Conservation (phyloP, 2,329 filamentous ascomycete genomes). For the Diaporthe capsici region DNA sequence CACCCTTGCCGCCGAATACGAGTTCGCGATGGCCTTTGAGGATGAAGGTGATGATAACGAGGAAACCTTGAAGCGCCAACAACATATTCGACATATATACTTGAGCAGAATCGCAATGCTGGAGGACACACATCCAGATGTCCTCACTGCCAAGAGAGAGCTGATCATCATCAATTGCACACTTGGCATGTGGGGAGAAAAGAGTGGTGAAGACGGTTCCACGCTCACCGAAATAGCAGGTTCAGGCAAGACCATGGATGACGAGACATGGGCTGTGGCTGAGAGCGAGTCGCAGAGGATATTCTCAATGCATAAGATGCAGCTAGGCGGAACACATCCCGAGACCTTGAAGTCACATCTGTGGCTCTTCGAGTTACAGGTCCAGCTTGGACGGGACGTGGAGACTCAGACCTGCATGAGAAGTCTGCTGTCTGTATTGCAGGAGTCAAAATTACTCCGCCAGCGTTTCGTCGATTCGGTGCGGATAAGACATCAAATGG, state of each 20-base stretch:
- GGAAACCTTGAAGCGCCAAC: background rate
- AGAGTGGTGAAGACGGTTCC: background rate
- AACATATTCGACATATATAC: background rate
- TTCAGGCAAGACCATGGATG: background rate
- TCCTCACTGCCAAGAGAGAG: background rate
- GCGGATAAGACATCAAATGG: background rate
- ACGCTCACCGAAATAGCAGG: background rate
- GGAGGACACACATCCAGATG: background rate
- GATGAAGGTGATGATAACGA: background rate
- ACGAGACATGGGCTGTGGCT: background rate
- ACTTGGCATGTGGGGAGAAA: background rate
- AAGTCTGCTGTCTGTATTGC: background rate
- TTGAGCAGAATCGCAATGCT: background rate
- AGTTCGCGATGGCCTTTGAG: background rate
- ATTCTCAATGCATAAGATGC: background rate
- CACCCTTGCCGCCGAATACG: background rate
- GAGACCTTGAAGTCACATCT: background rate
- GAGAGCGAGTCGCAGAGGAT: background rate
- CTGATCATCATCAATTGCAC: conserved; percentile 5
- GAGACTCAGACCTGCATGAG: background rate
- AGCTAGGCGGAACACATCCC: background rate
- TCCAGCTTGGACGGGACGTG: background rate
- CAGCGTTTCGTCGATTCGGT: background rate
- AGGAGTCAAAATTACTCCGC: background rate
- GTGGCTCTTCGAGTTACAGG: background rate